phyloP scores from a whole-genome alignment of 257 asterid species.

The Mitragyna speciosa region DNA sequence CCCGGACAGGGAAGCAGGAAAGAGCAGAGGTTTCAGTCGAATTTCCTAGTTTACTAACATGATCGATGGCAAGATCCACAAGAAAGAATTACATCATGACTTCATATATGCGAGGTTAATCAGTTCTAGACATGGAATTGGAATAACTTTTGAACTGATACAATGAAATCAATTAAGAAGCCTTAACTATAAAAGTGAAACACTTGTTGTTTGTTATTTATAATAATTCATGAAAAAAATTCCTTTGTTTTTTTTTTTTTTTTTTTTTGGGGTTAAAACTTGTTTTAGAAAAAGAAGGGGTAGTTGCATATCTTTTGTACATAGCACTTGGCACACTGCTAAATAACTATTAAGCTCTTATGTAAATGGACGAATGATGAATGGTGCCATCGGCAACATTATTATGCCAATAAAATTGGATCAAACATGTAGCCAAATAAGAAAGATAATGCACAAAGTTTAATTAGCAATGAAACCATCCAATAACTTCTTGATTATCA shows the following conservation, averaged over 20 bases:
- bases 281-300: not conserved
- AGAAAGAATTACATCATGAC: too few relatives aligned
- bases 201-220: not conserved
- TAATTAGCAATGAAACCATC: not conserved
- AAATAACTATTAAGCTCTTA: too few relatives aligned
- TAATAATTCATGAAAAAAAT: too few relatives aligned
- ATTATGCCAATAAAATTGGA: not conserved
- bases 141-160: not conserved
- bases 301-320: not conserved
- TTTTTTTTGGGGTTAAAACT: too few relatives aligned
- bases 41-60: not conserved
- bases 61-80: not conserved
- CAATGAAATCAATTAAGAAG: not conserved
- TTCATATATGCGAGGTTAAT: not conserved
- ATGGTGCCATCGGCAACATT: not conserved
- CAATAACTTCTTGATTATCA: not conserved
- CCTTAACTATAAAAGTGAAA: not conserved
- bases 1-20: not conserved
- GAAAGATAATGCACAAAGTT: not conserved
- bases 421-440: not conserved
- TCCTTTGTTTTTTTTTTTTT: too few relatives aligned
- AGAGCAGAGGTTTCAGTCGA: not conserved
- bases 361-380: not conserved
- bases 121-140: not conserved
- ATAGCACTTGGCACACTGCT: not conserved